Evolutionary conservation across 768 basidiomycete species (phyloP).

Genomic region (Boletus speciosus): DNA sequence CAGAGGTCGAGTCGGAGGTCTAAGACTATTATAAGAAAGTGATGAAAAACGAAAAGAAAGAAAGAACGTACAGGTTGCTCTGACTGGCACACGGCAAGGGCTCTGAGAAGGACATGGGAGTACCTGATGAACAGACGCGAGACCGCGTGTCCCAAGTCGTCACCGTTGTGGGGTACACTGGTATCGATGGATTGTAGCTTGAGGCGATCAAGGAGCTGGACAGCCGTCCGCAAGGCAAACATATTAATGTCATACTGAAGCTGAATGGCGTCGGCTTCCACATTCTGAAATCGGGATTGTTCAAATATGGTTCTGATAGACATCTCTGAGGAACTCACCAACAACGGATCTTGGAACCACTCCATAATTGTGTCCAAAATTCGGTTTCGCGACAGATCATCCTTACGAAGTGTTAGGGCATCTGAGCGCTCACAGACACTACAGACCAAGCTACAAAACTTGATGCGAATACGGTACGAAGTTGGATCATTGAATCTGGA

Average conservation of each 20-base stretch:
- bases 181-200: slow-evolving; percentile 59
- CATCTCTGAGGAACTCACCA: slow-evolving; percentile 38
- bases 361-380: slow-evolving; percentile 75
- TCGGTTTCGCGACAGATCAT: slow-evolving; percentile 60
- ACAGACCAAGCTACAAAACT: slow-evolving; percentile 73
- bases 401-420: slow-evolving; percentile 61
- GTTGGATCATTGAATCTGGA: slow-evolving; percentile 53
- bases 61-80: slow-evolving; percentile 41
- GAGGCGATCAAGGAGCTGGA: slow-evolving; percentile 72
- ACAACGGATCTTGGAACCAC: slow-evolving; percentile 62
- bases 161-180: slow-evolving; percentile 47
- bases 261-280: slow-evolving; percentile 36
- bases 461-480: slow-evolving; percentile 64
- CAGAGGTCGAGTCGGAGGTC: slow-evolving; percentile 49
- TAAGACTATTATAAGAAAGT: slow-evolving; percentile 20
- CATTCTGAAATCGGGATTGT: slow-evolving; percentile 25
- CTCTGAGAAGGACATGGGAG: slow-evolving; percentile 59
- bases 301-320: background rate
- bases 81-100: slow-evolving; percentile 50
- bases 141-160: slow-evolving; percentile 66
- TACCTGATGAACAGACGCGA: slow-evolving; percentile 81
- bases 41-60: background rate
- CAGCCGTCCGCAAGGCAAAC: slow-evolving; percentile 67
- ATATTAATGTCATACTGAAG: slow-evolving; percentile 68
- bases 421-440: slow-evolving; percentile 61